Evolutionary conservation across 345 rosid species (phyloP).

Genomic region (Eutrema yunnanense): DNA sequence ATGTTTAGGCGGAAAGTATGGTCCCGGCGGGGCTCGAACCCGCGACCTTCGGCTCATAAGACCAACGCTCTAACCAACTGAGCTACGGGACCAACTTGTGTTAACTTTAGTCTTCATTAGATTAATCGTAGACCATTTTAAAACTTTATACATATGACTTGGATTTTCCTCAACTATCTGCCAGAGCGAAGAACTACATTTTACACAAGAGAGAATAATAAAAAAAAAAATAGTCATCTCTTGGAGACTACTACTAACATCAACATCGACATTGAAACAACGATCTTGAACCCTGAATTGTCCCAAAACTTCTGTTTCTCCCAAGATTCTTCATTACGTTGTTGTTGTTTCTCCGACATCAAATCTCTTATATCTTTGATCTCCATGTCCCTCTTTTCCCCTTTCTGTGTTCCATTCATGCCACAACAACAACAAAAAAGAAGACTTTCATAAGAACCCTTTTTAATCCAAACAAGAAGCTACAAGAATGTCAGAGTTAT

Average conservation of each 20-base stretch:
- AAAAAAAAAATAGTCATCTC: constrained; percentile 28
- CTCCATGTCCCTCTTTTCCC: constrained; percentile 69
- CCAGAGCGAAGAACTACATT: neutral
- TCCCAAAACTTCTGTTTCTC: constrained; percentile 80
- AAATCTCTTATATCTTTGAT: constrained; percentile 65
- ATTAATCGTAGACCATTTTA: neutral
- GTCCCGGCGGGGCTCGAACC: constrained; percentile 92
- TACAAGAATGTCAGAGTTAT: neutral
- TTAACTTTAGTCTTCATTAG: accelerated
- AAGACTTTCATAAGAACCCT: neutral
- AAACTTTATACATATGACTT: neutral
- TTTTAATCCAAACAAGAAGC: neutral
- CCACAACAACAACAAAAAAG: neutral
- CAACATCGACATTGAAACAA: constrained; percentile 88
- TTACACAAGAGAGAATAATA: neutral
- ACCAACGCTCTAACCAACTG: constrained; percentile 99
- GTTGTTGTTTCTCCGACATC: constrained; percentile 47
- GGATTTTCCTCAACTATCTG: neutral
- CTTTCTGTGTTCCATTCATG: constrained; percentile 53
- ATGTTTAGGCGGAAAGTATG: constrained; percentile 8
- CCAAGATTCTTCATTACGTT: constrained; percentile 3
- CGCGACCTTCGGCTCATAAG: constrained; percentile 97
- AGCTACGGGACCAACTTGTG: constrained; percentile 73
- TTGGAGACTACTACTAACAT: constrained; percentile 67
- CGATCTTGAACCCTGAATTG: constrained; percentile 62